A percentile compares a stretch with the other conserved stretches of the same genome.
These are phyloP conservation scores for Scheffersomyces lignicola DNA, from an alignment of 1,139 yeast genomes.

Conservation along the genomic window DNA sequence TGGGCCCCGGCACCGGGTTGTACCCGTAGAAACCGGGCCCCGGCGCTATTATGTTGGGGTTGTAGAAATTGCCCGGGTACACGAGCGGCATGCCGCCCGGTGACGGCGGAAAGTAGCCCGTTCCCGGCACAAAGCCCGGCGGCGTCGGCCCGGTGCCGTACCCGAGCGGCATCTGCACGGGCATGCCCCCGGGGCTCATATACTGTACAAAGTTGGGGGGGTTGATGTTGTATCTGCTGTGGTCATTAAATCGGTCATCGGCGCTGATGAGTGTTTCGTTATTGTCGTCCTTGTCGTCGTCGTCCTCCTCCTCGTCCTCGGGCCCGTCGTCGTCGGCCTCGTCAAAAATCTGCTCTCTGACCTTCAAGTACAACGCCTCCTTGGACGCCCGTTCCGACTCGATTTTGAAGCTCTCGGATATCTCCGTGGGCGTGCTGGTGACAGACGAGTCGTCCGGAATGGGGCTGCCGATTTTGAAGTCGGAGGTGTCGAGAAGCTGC, in stretches of 20 bases:
- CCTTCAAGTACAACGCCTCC: conserved; percentile 43
- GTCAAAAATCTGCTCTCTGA: conserved; percentile 46
- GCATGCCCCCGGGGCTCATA: conserved; percentile 5
- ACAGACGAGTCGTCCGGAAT: conserved; percentile 1
- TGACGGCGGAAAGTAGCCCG: conserved; percentile 6
- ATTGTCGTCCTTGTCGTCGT: conserved; percentile 17
- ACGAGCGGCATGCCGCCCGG: conserved; percentile 8
- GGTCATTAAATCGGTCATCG: conserved; percentile 2
- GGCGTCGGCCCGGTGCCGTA: conserved; percentile 7
- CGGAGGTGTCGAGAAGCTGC: conserved; percentile 1
- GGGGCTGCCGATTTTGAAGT: conserved; percentile 2
- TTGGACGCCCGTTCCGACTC: conserved; percentile 29
- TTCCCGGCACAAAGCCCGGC: conserved; percentile 8
- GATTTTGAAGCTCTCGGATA: conserved; percentile 11
- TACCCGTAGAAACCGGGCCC: conserved; percentile 5
- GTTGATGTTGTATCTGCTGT: neutral
- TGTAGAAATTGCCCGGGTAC: conserved; percentile 6
- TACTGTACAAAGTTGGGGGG: conserved; percentile 3
- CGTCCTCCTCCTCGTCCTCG: conserved; percentile 27
- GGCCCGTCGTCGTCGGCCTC: conserved; percentile 26
- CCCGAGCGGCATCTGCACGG: conserved; percentile 8
- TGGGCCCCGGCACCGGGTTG: conserved; percentile 7
- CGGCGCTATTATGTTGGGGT: conserved; percentile 1
- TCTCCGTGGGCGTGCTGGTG: conserved; percentile 1
- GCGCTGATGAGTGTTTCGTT: conserved; percentile 7